These are phyloP conservation scores for Monosporascus cannonballus DNA, from an alignment of 2,329 filamentous ascomycete genomes.

Conservation along the genomic window DNA sequence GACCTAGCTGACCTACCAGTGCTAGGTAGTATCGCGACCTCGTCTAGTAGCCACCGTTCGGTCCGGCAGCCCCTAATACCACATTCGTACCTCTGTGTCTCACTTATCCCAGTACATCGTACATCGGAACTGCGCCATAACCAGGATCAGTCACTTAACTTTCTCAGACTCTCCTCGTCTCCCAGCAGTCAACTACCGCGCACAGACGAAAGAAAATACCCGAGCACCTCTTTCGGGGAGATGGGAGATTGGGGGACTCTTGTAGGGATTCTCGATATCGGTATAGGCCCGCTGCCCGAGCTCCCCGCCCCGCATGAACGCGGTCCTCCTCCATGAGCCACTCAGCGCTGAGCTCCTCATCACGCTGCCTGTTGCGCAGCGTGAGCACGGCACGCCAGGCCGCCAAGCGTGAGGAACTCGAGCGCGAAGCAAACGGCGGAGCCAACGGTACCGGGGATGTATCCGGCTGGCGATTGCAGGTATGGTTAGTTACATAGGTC, in stretches of 20 bases:
- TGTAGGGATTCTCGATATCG: constrained; percentile 32
- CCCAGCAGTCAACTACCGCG: background rate
- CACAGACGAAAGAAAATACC: background rate
- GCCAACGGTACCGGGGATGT: constrained; percentile 34
- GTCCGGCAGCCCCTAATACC: too few relatives aligned
- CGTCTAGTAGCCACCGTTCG: too few relatives aligned
- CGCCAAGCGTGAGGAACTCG: constrained; percentile 29
- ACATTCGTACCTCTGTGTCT: too few relatives aligned
- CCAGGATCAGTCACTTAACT: background rate
- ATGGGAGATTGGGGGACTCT: constrained; percentile 13
- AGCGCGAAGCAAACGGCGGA: constrained; percentile 33
- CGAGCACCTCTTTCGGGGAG: too few relatives aligned
- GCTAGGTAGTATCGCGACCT: too few relatives aligned
- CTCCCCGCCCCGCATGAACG: constrained; percentile 22
- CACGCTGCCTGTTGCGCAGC: constrained; percentile 31
- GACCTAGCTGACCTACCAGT: background rate
- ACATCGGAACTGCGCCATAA: constrained; percentile 16
- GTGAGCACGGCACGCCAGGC: constrained; percentile 34
- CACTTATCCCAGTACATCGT: constrained; percentile 12
- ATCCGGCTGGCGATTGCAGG: constrained; percentile 26
- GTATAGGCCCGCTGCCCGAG: constrained; percentile 31
- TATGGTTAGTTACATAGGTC: too few relatives aligned
- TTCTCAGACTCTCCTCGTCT: background rate
- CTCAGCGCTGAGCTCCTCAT: constrained; percentile 20
- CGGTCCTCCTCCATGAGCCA: constrained; percentile 30